These are phyloP conservation scores for Xylaria nigripes DNA, from an alignment of 495 filamentous ascomycete species.

Conservation along the genomic window DNA sequence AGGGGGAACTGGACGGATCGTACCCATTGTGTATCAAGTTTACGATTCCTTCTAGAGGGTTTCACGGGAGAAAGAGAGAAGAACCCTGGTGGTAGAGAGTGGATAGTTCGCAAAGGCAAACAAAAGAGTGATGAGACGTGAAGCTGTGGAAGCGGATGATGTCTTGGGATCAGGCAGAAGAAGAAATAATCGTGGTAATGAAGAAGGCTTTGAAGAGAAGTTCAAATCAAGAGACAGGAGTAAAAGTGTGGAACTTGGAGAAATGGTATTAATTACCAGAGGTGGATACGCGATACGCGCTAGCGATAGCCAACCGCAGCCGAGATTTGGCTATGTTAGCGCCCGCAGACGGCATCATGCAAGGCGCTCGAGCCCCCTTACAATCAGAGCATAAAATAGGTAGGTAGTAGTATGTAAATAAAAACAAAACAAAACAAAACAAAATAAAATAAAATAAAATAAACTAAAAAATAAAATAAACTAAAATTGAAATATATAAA, in stretches of 20 bases:
- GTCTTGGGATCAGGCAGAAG: background rate
- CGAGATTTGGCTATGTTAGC: conserved; percentile 11
- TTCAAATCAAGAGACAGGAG: background rate
- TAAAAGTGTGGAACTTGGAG: conserved; percentile 10
- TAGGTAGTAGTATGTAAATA: no score
- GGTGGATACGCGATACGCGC: conserved; percentile 8
- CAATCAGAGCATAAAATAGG: background rate
- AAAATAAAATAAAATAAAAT: no score
- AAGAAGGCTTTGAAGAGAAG: background rate
- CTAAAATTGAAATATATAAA: no score
- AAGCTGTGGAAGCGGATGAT: background rate
- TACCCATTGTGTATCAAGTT: conserved; percentile 4
- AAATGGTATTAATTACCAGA: conserved; percentile 5
- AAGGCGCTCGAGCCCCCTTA: conserved; percentile 8
- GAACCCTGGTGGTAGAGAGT: background rate
- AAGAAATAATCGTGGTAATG: background rate
- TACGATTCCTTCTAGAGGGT: background rate
- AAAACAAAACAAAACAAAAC: background rate
- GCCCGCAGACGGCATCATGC: conserved; percentile 6
- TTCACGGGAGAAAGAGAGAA: no score
- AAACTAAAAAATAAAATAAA: no score
- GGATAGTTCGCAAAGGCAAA: background rate
- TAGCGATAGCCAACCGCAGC: conserved; percentile 4
- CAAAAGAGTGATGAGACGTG: background rate
- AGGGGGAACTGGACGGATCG: conserved; percentile 4